Evolutionary conservation across 495 filamentous ascomycete species (phyloP).

Genomic region (Tuber indicum): DNA sequence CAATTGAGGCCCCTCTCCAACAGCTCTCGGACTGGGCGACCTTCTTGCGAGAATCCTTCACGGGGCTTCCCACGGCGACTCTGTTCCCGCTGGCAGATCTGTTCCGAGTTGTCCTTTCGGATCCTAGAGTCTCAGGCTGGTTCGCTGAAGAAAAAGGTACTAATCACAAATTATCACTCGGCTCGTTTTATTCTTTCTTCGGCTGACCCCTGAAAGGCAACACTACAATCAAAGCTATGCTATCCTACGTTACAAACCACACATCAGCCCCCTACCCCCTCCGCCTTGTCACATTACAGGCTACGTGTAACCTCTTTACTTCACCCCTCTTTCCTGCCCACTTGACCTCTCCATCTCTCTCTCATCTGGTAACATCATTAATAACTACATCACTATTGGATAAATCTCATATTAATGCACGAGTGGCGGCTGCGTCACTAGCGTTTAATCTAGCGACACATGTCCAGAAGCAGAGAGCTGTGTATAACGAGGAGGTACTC

Average conservation of each 20-base stretch:
- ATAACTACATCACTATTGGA: slow-evolving; percentile 54
- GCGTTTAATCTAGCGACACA: slow-evolving; percentile 71
- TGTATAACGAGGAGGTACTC: slow-evolving; percentile 54
- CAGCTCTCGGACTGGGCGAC: slow-evolving; percentile 52
- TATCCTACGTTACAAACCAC: slow-evolving; percentile 53
- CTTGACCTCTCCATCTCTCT: slow-evolving; percentile 44
- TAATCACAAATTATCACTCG: slow-evolving; percentile 25
- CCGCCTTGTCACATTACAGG: slow-evolving; percentile 67
- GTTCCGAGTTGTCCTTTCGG: slow-evolving; percentile 66
- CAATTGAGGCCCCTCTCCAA: slow-evolving; percentile 57
- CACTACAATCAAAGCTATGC: slow-evolving; percentile 56
- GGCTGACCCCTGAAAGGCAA: slow-evolving; percentile 43
- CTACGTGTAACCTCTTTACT: slow-evolving; percentile 58
- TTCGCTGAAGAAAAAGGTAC: slow-evolving; percentile 64
- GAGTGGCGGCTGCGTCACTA: slow-evolving; percentile 74
- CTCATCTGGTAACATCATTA: slow-evolving; percentile 44
- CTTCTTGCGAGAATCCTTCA: slow-evolving; percentile 50
- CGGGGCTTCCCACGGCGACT: slow-evolving; percentile 51
- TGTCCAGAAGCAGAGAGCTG: slow-evolving; percentile 59
- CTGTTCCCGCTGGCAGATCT: slow-evolving; percentile 80
- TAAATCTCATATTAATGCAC: slow-evolving; percentile 49
- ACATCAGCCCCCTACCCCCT: slow-evolving; percentile 65
- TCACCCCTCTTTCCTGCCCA: slow-evolving; percentile 51
- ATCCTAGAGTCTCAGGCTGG: slow-evolving; percentile 77
- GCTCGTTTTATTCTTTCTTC: not conserved